Base-by-base conservation (phyloP, 2,329 filamentous ascomycete species). In the Verticillium zaregamsianum region DNA sequence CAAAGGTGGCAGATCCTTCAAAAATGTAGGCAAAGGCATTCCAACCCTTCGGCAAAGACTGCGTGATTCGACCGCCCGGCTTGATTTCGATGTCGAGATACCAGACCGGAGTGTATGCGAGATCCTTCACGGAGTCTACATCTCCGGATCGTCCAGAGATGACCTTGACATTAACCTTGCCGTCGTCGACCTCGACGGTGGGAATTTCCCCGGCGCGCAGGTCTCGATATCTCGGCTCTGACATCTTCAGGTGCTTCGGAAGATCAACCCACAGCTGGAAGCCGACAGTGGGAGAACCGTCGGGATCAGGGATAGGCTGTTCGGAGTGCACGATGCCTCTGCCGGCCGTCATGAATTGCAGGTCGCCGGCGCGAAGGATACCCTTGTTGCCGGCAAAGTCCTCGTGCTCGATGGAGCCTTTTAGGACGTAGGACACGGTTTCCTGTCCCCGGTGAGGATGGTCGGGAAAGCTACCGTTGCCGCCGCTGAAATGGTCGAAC, bases 331-430 rank as follows among this genome's bases (percentile, higher is more conserved):
- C 90, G 70, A 98, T 96, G 54, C 94, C 94, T 23, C 84, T 81
- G 3, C 94, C 94, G 1, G 94, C 94, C 0, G 94, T 97, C 94
- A 98, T 98, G 82, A 98, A 98, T 73, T 98, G 94, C 57, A 98
- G 79, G 73, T 97, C 94, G n/a, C 94, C 94, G 0, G 90, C 78
- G 63, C 89, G 83, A 67, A 98, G 92, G 3, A 90, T 94, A 62
- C 94, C 94, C 58, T 84, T 84, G 78, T 95, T 89, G 15, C 93
- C 93, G 2, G 91, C 89, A 68, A 97, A 97, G 75, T 97, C 93
- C 78, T 97, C 93, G 72, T 97, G 93, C 77, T 96, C 92, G 62
- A 96, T 87, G 4, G 85, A 91, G 66, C 94, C 94, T 15, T 84
- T 79, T 17, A 98, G 82, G 33, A 98, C 82, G 74, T 97, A 97